A percentile compares a stretch with the other conserved stretches of the same genome.
phyloP scores from a whole-genome alignment of 108 stramenopile species.

The Nannochloropsis gaditana region DNA sequence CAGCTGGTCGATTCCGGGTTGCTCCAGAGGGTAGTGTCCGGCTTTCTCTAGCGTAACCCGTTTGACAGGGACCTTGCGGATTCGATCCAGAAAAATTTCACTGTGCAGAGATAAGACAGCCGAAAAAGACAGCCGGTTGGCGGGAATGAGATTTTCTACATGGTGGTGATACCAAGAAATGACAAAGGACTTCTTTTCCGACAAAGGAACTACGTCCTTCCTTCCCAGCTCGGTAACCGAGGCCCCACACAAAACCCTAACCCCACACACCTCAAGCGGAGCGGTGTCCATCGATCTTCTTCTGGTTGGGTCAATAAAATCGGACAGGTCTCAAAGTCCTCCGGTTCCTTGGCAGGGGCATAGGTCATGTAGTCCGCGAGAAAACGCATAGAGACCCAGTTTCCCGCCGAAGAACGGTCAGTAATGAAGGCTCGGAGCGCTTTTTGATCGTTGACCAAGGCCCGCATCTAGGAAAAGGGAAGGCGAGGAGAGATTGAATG shows the following conservation, averaged over 20 bases:
- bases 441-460: background rate
- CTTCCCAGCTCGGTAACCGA: background rate
- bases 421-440: background rate
- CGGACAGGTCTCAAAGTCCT: background rate
- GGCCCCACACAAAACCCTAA: too few species aligned
- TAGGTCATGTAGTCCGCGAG: background rate
- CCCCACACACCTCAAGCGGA: background rate
- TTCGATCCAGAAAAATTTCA: background rate
- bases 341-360: constrained; percentile 3
- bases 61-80: background rate
- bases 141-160: too few species aligned
- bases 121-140: too few species aligned
- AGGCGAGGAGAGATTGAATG: background rate
- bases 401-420: background rate
- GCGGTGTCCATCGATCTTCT: background rate
- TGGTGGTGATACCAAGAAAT: background rate
- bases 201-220: background rate
- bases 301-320: background rate
- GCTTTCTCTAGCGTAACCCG: background rate
- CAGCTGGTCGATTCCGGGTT: background rate
- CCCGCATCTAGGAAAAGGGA: constrained; percentile 1
- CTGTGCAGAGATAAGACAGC: background rate
- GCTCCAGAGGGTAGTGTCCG: background rate
- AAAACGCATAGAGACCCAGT: background rate
- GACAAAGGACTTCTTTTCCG: too few species aligned